Percentiles rank a stretch among this genome's conserved stretches.
These are phyloP conservation scores for Kokia cookei DNA, from an alignment of 441 rosid genomes.

Conservation along the genomic window DNA sequence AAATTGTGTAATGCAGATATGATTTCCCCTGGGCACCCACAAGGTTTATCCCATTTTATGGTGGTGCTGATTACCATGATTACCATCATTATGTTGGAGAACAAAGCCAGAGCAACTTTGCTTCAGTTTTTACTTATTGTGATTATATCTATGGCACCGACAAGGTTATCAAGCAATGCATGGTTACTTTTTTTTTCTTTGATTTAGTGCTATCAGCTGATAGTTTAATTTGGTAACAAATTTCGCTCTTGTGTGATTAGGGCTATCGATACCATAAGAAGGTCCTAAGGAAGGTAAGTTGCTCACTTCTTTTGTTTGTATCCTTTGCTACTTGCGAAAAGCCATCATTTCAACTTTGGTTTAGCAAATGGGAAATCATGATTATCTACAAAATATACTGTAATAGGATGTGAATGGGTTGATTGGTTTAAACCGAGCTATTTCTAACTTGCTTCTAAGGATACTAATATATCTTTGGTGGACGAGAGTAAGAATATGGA, in stretches of 20 bases:
- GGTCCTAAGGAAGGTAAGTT: constrained; percentile 53
- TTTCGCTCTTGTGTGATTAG: constrained; percentile 25
- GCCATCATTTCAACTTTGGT: neutral
- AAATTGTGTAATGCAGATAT: constrained; percentile 37
- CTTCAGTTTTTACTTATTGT: constrained; percentile 89
- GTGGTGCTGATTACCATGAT: constrained; percentile 88
- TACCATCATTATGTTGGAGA: constrained; percentile 91
- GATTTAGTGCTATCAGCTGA: neutral
- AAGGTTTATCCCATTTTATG: constrained; percentile 80
- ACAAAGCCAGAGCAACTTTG: constrained; percentile 89
- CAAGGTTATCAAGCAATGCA: constrained; percentile 39
- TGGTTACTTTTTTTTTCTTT: neutral
- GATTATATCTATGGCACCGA: constrained; percentile 83
- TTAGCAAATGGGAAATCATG: neutral
- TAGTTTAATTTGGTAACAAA: constrained; percentile 4
- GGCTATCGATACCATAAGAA: constrained; percentile 88
- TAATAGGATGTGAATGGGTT: neutral
- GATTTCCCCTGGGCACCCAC: constrained; percentile 82
- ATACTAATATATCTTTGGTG: neutral
- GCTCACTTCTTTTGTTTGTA: neutral
- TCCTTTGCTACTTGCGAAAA: neutral
- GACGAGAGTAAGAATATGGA: neutral
- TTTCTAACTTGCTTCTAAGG: neutral
- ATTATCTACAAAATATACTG: neutral
- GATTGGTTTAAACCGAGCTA: neutral